Evolutionary conservation across 768 basidiomycete species (phyloP).

Genomic region (Auriscalpium microsporum): DNA sequence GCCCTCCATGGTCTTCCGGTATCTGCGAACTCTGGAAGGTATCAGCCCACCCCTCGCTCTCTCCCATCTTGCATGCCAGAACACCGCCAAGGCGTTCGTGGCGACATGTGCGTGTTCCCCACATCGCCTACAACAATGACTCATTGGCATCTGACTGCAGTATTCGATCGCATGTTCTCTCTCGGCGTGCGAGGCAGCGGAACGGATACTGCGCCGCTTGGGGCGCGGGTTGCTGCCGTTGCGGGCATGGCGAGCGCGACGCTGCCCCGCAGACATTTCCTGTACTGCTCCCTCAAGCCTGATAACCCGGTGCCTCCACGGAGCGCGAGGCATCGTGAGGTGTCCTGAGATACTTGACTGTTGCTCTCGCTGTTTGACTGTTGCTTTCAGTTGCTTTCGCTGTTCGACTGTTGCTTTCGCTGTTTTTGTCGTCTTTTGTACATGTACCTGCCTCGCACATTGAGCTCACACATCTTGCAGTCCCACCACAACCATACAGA

Average conservation of each 20-base stretch:
- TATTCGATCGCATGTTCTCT: constrained; percentile 87
- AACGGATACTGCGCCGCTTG: constrained; percentile 52
- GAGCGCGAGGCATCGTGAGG: constrained; percentile 1
- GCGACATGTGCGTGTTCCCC: constrained; percentile 55
- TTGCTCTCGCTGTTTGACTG: neutral
- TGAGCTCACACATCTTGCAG: too few relatives aligned
- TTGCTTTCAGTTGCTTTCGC: neutral
- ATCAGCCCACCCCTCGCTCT: constrained; percentile 82
- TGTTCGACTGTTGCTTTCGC: neutral
- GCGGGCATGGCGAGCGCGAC: constrained; percentile 43
- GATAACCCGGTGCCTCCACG: constrained; percentile 35
- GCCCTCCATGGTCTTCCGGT: constrained; percentile 89
- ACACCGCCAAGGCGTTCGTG: constrained; percentile 81
- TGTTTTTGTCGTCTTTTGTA: neutral
- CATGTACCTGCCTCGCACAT: too few relatives aligned
- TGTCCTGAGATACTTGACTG: neutral
- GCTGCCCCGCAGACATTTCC: constrained; percentile 76
- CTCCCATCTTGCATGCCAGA: constrained; percentile 83
- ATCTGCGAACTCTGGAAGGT: constrained; percentile 83
- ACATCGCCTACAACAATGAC: neutral
- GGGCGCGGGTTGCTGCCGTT: constrained; percentile 55
- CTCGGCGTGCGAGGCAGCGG: constrained; percentile 75
- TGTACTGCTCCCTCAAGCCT: constrained; percentile 69
- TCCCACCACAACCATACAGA: too few relatives aligned
- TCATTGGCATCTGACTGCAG: constrained; percentile 28